Evolutionary conservation across 805 yeast genomes (phyloP), one percentile per base, ranked within the genome.

Genomic region (Yarrowia sp.): DNA sequence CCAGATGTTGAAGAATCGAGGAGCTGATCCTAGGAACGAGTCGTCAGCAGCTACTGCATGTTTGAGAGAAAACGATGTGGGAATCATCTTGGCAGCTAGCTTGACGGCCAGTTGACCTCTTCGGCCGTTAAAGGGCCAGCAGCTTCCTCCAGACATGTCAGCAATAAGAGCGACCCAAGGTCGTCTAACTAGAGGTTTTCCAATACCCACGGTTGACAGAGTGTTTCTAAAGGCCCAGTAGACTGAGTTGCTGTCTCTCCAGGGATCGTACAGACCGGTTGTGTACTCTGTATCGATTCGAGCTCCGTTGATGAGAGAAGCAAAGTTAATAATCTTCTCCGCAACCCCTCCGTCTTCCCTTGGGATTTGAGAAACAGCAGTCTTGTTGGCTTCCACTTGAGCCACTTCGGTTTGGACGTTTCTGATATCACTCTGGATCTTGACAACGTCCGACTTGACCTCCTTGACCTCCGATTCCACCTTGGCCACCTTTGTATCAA

Each of bases 51-150:
- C 52, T 5, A 19, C 65, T 7, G 73, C 71, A 69, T 77, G 79
- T 26, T 72, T 73, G 8, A 77, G 50, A 2, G 74, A 72, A 36
- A 77, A 64, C 9, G 73, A 73, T 4, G 74, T 71, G 5, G 75
- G 64, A 40, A 56, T 52, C 11, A 74, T 70, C n/a, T 69, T 67
- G 16, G 71, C 70, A 0, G 77, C 72, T 36, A 77, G 69, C 15
- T 63, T 50, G 40, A 77, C 69, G 0, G 75, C 79, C 26, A 77
- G 69, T 3, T 46, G 67, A 14, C 79, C 80, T 10, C 61, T 35
- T 10, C 68, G 50, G 2, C 80, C 80, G 8, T 71, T 67, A 63
- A 77, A 75, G 22, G 79, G 76, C 80, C 80, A 77, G 71, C 80
- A 77, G 36, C 69, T 69, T 1, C 77, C 79, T 7, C 70, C 67